phyloP scores from a whole-genome alignment of 1,139 yeast species.

The Taphrina betulina region DNA sequence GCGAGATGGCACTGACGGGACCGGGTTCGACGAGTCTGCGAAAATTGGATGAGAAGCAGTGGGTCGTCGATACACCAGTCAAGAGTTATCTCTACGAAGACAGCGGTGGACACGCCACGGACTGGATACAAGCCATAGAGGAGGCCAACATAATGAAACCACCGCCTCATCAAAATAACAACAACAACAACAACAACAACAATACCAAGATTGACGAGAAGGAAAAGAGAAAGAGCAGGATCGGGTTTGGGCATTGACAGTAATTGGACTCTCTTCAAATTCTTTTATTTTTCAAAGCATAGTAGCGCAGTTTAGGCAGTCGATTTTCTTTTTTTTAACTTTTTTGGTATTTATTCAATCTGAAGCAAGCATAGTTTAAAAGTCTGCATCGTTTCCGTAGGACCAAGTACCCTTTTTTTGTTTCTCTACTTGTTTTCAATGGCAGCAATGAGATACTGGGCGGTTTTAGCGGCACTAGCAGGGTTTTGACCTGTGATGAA shows the following conservation, averaged over 20 bases:
- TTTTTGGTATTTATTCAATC: no score
- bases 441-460: no score
- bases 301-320: no score
- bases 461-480: slow-evolving; percentile 50
- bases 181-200: no score
- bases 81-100: slow-evolving; percentile 34
- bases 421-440: no score
- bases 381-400: no score
- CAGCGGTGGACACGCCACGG: slow-evolving; percentile 23
- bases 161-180: no score
- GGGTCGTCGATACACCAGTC: slow-evolving; percentile 23
- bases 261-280: no score
- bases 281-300: no score
- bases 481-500: slow-evolving; percentile 65
- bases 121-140: slow-evolving; percentile 32
- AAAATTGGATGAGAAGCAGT: slow-evolving; percentile 14
- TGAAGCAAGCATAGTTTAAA: no score
- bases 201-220: neutral
- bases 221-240: slow-evolving; percentile 18
- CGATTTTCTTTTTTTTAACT: no score
- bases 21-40: slow-evolving; percentile 9
- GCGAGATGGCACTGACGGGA: slow-evolving; percentile 22
- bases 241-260: slow-evolving; percentile 16
- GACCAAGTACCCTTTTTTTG: no score
- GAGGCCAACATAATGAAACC: slow-evolving; percentile 22